Conservation (phyloP, 805 yeast genomes). For the Yarrowia sp. region DNA sequence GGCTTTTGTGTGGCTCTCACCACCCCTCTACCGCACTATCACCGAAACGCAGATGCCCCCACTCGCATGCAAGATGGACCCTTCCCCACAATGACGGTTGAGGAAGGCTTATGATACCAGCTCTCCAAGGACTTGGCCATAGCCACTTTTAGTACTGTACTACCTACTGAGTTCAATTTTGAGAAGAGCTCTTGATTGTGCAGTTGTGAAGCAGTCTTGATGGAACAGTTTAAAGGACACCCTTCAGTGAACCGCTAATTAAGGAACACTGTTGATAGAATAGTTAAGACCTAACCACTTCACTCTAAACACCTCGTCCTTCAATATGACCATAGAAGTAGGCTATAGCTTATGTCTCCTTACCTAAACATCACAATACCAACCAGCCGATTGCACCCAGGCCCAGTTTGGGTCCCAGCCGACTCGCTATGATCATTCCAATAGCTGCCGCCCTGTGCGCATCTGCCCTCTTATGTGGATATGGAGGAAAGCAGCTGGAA, state of each 20-base stretch:
- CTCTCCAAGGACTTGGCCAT: too few species aligned
- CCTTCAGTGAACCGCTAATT: too few species aligned
- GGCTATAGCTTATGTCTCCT: background rate
- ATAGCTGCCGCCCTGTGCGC: slow-evolving; percentile 27
- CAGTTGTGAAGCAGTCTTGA: too few species aligned
- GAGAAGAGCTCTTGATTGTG: too few species aligned
- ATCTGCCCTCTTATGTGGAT: slow-evolving; percentile 26
- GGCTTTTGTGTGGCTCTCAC: too few species aligned
- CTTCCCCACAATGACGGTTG: background rate
- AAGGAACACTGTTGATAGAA: too few species aligned
- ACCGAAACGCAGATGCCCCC: background rate
- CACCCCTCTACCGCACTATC: too few species aligned
- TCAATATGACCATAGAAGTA: background rate
- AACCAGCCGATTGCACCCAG: background rate
- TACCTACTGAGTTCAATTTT: too few species aligned
- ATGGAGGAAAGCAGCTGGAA: slow-evolving; percentile 29
- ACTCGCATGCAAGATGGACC: background rate
- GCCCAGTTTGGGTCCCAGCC: background rate
- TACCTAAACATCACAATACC: background rate
- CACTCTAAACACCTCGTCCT: background rate
- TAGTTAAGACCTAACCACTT: too few species aligned
- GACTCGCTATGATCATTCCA: slow-evolving; percentile 19
- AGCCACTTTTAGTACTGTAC: too few species aligned
- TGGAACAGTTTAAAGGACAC: too few species aligned
- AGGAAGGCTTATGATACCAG: background rate